phyloP scores from a whole-genome alignment of 1,284 basidiomycete species.

The Melampsora larici-populina region DNA sequence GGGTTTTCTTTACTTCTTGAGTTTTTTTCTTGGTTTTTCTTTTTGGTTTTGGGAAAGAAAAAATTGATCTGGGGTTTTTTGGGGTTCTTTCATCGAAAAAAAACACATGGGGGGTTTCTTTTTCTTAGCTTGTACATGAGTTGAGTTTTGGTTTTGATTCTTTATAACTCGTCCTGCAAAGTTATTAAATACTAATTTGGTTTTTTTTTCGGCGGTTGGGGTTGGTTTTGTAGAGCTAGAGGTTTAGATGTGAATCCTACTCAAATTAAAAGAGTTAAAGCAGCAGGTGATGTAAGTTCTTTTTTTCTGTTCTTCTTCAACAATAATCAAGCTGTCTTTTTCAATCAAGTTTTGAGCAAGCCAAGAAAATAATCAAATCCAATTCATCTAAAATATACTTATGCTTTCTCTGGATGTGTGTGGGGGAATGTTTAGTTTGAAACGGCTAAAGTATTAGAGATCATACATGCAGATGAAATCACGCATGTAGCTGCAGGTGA shows the following conservation, averaged over 20 bases:
- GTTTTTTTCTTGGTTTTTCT: neutral
- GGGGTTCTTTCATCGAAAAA: too few relatives aligned
- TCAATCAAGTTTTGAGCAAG: too few relatives aligned
- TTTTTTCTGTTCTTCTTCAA: neutral
- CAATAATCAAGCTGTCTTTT: too few relatives aligned
- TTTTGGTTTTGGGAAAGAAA: too few relatives aligned
- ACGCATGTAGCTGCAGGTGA: conserved; percentile 50
- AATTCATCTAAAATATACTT: too few relatives aligned
- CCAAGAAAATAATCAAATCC: too few relatives aligned
- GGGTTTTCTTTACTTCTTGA: neutral
- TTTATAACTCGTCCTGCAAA: too few relatives aligned
- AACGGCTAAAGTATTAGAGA: conserved; percentile 42
- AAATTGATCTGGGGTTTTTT: too few relatives aligned
- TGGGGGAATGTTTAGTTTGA: neutral
- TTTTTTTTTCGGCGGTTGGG: too few relatives aligned
- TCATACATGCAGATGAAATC: conserved; percentile 51
- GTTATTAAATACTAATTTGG: too few relatives aligned
- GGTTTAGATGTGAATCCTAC: conserved; percentile 50
- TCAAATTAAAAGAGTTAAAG: conserved; percentile 40
- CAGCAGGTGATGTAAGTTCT: conserved; percentile 35
- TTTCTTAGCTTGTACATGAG: conserved; percentile 38
- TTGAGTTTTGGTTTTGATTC: too few relatives aligned
- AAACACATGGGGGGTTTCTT: too few relatives aligned
- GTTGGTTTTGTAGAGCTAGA: conserved; percentile 47
- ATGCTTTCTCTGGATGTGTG: neutral